Percentiles rank a stretch among this genome's conserved stretches.
These are phyloP conservation scores for Pythium phragmitis DNA, from an alignment of 352 stramenopile species.

Conservation along the genomic window DNA sequence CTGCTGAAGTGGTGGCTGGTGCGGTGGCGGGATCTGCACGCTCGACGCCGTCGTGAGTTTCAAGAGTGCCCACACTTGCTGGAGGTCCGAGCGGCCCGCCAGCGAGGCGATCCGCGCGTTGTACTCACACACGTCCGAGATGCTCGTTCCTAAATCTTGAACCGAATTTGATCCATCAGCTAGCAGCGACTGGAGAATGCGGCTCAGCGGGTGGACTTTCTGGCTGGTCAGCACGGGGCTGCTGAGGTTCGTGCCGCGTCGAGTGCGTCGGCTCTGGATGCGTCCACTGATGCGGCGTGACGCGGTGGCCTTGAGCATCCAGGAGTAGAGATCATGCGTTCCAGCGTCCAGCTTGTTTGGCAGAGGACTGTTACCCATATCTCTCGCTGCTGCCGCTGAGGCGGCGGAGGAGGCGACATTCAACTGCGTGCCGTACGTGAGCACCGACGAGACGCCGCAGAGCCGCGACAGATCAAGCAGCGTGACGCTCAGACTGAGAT, in stretches of 20 bases:
- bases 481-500: constrained; percentile 70
- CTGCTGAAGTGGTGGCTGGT: constrained; percentile 10
- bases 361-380: background rate
- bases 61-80: constrained; percentile 80
- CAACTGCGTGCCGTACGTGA: constrained; percentile 58
- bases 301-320: constrained; percentile 28
- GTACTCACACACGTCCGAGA: constrained; percentile 54
- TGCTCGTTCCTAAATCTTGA: background rate
- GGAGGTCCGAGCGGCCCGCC: constrained; percentile 63
- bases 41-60: constrained; percentile 60
- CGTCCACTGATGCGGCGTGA: constrained; percentile 13
- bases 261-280: constrained; percentile 3
- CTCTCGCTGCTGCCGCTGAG: background rate
- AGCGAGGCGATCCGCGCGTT: constrained; percentile 56
- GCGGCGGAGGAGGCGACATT: background rate
- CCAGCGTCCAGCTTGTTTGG: constrained; percentile 19
- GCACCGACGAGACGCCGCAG: constrained; percentile 68
- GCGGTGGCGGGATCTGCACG: constrained; percentile 36
- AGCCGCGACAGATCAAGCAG: constrained; percentile 73
- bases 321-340: constrained; percentile 22
- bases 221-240: constrained; percentile 15
- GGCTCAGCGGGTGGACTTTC: constrained; percentile 41
- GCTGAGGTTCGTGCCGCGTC: constrained; percentile 10
- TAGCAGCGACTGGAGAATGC: constrained; percentile 41
- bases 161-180: background rate